Conservation (phyloP, 441 rosid species). For the Codiaeum variegatum region DNA sequence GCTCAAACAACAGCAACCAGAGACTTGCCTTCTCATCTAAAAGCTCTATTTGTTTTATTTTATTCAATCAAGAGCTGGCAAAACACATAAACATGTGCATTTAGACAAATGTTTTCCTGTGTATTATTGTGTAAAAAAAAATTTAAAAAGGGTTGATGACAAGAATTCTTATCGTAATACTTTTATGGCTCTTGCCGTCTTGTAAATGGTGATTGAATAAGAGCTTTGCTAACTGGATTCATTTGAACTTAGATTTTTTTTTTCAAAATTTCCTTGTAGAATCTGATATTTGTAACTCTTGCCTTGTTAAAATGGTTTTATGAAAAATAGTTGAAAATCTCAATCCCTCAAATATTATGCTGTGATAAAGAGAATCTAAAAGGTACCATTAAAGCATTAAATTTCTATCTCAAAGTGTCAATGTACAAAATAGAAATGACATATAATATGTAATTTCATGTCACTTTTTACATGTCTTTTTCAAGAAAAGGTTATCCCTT, state of each 20-base stretch:
- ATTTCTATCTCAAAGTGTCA: background rate
- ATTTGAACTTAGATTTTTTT: background rate
- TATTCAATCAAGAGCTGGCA: background rate
- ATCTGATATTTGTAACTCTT: background rate
- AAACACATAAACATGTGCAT: slow-evolving; percentile 2
- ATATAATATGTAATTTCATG: background rate
- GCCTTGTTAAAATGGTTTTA: no score
- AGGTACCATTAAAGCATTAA: background rate
- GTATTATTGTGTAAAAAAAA: slow-evolving; percentile 33
- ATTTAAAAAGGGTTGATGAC: slow-evolving; percentile 3
- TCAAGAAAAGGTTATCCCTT: slow-evolving; percentile 6
- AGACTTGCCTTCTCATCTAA: slow-evolving; percentile 40
- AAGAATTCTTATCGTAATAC: slow-evolving; percentile 26
- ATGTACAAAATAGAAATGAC: background rate
- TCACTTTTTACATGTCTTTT: slow-evolving; percentile 7
- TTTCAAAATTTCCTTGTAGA: background rate
- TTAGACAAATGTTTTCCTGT: slow-evolving; percentile 20
- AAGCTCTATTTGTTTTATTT: background rate
- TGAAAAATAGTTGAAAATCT: no score
- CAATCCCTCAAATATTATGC: background rate
- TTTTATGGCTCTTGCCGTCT: slow-evolving; percentile 10
- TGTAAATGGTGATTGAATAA: slow-evolving; percentile 42
- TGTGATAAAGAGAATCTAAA: background rate
- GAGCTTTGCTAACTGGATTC: slow-evolving; percentile 30
- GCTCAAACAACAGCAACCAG: slow-evolving; percentile 38